A percentile compares a stretch with the other conserved stretches of the same genome.
phyloP scores from a whole-genome alignment of 192 early-diverging fungal genomes.

The Coemansia asiatica region DNA sequence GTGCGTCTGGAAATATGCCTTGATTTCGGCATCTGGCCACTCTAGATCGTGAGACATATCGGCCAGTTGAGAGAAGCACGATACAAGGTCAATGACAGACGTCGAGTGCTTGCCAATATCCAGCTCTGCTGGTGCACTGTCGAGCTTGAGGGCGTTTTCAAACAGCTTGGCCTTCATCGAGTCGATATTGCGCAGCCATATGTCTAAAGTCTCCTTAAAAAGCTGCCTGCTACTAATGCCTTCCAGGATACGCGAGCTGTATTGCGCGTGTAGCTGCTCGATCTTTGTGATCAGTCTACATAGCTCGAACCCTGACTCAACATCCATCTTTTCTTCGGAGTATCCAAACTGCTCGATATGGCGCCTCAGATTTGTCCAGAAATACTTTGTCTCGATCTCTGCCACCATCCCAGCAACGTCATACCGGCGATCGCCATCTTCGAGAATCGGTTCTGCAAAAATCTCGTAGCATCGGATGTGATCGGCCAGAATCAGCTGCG shows the following conservation, averaged over 20 bases:
- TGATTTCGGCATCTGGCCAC: slow-evolving; percentile 54
- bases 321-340: slow-evolving; percentile 18
- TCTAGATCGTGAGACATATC: slow-evolving; percentile 31
- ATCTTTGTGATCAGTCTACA: slow-evolving; percentile 36
- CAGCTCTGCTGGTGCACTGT: slow-evolving; percentile 35
- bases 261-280: slow-evolving; percentile 27
- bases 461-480: slow-evolving; percentile 34
- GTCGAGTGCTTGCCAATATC: slow-evolving; percentile 53
- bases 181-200: slow-evolving; percentile 47
- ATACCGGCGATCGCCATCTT: slow-evolving; percentile 51
- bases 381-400: slow-evolving; percentile 45
- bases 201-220: slow-evolving; percentile 33
- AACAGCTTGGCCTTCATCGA: slow-evolving; percentile 36
- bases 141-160: slow-evolving; percentile 48
- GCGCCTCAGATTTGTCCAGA: slow-evolving; percentile 34
- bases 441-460: slow-evolving; percentile 40
- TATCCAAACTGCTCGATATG: slow-evolving; percentile 48
- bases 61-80: slow-evolving; percentile 53
- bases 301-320: slow-evolving; percentile 45
- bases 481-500: slow-evolving; percentile 33
- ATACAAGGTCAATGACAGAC: slow-evolving; percentile 53
- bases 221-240: slow-evolving; percentile 37
- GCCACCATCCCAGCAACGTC: slow-evolving; percentile 50
- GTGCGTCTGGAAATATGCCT: slow-evolving; percentile 41
- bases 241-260: slow-evolving; percentile 16